These are phyloP conservation scores for Warburgia ugandensis DNA, from an alignment of 164 flowering plant species.

Conservation along the genomic window DNA sequence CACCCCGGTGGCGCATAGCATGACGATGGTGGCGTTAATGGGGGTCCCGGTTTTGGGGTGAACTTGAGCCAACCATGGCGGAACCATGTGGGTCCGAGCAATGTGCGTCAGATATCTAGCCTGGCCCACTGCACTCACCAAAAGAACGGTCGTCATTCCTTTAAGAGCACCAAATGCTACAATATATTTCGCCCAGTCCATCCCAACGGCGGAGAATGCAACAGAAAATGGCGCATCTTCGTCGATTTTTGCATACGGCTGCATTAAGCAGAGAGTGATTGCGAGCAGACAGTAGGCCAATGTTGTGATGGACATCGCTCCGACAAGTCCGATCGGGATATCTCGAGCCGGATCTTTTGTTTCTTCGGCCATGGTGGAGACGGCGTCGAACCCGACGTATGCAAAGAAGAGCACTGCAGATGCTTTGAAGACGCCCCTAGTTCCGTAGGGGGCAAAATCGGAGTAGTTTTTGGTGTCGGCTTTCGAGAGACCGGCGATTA, in stretches of 20 bases:
- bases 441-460: conserved; percentile 38
- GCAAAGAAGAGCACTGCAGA: conserved; percentile 61
- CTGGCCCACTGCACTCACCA: conserved; percentile 55
- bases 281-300: conserved; percentile 39
- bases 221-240: conserved; percentile 40
- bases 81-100: conserved; percentile 68
- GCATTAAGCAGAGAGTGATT: conserved; percentile 44
- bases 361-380: conserved; percentile 71
- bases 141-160: conserved; percentile 65
- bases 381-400: conserved; percentile 54
- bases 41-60: conserved; percentile 46
- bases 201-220: conserved; percentile 43
- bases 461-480: conserved; percentile 32
- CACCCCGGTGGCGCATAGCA: conserved; percentile 32
- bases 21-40: conserved; percentile 41
- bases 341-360: conserved; percentile 55
- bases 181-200: conserved; percentile 59
- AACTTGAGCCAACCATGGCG: conserved; percentile 55
- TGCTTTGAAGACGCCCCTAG: conserved; percentile 48
- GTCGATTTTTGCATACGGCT: conserved; percentile 27
- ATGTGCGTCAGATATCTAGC: conserved; percentile 82
- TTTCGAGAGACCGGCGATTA: conserved; percentile 41
- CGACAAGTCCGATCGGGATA: conserved; percentile 62
- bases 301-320: conserved; percentile 46
- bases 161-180: conserved; percentile 60